Evolutionary conservation across 2,329 filamentous ascomycete species (phyloP).

Genomic region (Claviceps sp.): DNA sequence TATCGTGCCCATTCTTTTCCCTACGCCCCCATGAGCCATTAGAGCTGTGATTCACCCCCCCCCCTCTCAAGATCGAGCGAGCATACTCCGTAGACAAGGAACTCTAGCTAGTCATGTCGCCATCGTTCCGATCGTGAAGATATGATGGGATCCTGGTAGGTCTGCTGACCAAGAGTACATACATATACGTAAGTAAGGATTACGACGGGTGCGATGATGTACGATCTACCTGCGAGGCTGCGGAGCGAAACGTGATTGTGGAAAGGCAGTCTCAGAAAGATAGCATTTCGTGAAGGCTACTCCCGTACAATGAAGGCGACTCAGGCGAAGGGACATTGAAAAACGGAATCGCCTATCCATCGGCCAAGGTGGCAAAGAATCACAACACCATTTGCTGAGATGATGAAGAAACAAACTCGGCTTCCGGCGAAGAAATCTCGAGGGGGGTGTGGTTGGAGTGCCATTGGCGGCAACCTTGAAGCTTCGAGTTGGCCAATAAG

Average conservation of each 20-base stretch:
- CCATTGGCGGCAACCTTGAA: not conserved
- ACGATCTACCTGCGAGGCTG: no score
- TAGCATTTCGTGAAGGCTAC: not conserved
- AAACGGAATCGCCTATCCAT: not conserved
- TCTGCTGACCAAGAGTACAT: not conserved
- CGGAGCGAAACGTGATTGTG: no score
- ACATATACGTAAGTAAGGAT: no score
- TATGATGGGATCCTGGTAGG: not conserved
- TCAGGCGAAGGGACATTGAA: not conserved
- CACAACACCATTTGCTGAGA: not conserved
- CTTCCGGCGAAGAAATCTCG: not conserved
- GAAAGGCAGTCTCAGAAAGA: not conserved
- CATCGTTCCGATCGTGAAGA: not conserved
- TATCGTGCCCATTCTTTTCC: not conserved
- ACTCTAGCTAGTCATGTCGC: not conserved
- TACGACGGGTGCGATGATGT: no score
- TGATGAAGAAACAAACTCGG: not conserved
- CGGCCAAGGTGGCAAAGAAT: not conserved
- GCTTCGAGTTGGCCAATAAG: constrained; percentile 1
- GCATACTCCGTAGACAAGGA: not conserved
- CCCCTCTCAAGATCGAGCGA: not conserved
- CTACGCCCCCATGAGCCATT: not conserved
- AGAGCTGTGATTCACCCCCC: no score
- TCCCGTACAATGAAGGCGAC: not conserved
- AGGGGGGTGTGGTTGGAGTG: not conserved